Evolutionary conservation across 1,284 basidiomycete species (phyloP), one percentile per base, ranked within the genome.

Genomic region (Irpex sp.): DNA sequence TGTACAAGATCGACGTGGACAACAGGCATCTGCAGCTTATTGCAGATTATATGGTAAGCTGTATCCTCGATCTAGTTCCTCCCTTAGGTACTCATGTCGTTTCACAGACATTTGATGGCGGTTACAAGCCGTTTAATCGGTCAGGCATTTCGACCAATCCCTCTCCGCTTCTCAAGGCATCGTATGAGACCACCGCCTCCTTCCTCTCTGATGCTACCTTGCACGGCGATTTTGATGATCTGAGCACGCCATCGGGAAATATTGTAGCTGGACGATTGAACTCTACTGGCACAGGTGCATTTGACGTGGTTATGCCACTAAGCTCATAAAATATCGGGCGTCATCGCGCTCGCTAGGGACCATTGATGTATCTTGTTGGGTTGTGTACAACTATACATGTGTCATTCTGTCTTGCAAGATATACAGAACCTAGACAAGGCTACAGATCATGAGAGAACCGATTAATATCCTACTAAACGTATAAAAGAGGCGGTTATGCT

Each of bases 91-190:
- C 15, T 31, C 17, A 59, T 17, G 54, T 48, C 57, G 44, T 31
- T 26, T 57, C 11, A 40, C 70, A 98, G 94, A 99, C 97, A 0
- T 97, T 96, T 73, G 94, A 96, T 59, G 97, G 97, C 55, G 95
- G 93, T 26, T 99, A 97, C 82, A 94, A 93, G 76, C 96, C 97
- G 1, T 99, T 99, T 81, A 99, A 98, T 77, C 90, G 97, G 60
- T 94, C 91, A 65, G 97, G 97, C 67, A 92, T 99, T 64, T 90
- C 93, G 19, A 89, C 91, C 62, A 94, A 94, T 75, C 88, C 94
- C 6, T 97, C 96, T 31, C 95, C 97, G 3, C 82, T 99, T 57
- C 86, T 98, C 65, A 99, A 99, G 78, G 97, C 97, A 2, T 96
- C 94, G 5, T 99, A 93, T 77, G 97, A 99, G 79, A 98, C 96